Conservation (phyloP, 2,329 filamentous ascomycete genomes). For the Phyllosticta citriasiana region DNA sequence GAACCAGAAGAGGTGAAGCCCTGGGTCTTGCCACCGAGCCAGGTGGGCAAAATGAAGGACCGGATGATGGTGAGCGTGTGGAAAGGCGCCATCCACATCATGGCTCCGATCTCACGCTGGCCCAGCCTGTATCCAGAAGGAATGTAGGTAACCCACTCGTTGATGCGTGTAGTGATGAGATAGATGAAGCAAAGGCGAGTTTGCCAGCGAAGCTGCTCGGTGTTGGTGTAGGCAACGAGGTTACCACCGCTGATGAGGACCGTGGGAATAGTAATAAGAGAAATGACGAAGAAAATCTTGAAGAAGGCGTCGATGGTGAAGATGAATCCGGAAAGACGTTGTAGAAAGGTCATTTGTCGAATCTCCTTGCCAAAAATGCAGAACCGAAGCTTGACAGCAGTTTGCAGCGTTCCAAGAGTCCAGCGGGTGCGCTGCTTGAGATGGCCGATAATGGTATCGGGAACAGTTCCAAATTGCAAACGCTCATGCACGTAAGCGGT, state of each 20-base stretch:
- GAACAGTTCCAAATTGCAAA: slow-evolving; percentile 17
- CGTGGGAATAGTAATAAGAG: slow-evolving; percentile 47
- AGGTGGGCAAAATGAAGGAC: slow-evolving; percentile 14
- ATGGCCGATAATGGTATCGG: slow-evolving; percentile 14
- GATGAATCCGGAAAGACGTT: background rate
- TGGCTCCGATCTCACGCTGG: slow-evolving; percentile 45
- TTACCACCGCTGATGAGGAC: slow-evolving; percentile 48
- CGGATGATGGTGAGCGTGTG: slow-evolving; percentile 5
- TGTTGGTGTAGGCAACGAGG: slow-evolving; percentile 46
- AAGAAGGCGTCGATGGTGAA: background rate
- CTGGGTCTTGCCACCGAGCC: slow-evolving; percentile 46
- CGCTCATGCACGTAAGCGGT: slow-evolving; percentile 34
- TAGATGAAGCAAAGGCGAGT: slow-evolving; percentile 37
- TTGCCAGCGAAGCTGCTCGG: slow-evolving; percentile 48
- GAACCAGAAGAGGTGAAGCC: slow-evolving; percentile 54
- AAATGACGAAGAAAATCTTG: slow-evolving; percentile 10
- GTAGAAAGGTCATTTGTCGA: background rate
- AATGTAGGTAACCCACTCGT: slow-evolving; percentile 49
- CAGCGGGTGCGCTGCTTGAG: slow-evolving; percentile 18
- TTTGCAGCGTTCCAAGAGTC: slow-evolving; percentile 17
- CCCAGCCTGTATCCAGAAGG: slow-evolving; percentile 51
- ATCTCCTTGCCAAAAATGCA: slow-evolving; percentile 12
- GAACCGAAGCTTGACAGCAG: slow-evolving; percentile 15
- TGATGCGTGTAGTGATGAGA: slow-evolving; percentile 27
- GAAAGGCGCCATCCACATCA: slow-evolving; percentile 55